Base-by-base conservation (phyloP, 2,329 filamentous ascomycete species). In the Aspergillus pseudoglaucus region DNA sequence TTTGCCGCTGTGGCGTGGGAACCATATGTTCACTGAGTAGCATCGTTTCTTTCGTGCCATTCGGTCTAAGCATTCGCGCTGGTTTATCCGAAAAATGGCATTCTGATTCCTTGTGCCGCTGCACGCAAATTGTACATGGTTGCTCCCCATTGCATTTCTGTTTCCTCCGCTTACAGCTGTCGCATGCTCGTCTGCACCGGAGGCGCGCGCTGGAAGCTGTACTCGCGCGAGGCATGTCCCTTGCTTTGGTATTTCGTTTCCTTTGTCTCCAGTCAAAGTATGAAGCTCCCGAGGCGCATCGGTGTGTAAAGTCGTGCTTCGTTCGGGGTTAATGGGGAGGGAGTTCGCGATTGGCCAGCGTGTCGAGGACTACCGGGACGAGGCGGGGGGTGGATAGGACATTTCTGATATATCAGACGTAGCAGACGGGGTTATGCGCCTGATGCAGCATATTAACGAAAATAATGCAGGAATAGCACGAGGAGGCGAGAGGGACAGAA, bases 121-220 rank as follows among this genome's bases (percentile, higher is more conserved):
- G 67, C 4, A 68, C 61, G 56, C 75, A 78, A 46, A 77, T 75
- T n/a, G 67, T 68, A 50, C 76, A 79, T 38, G 76, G 76, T 43
- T 72, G 65, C 44, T 70, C 65, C 35, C 76, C 76, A 50, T 78
- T 71, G 55, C 76, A 79, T 58, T 77, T 77, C 50, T 78, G 75
- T 53, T 75, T 76, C 45, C 73, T 64, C 20, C 68, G 57, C 53
- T 73, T 75, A 62, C 72, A 75, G 43, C 67, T 70, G 47, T 73
- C 67, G 55, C 72, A 75, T 14, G 71, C 71, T 45, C 67, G 62
- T 37, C 62, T 57, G 49, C 66, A 68, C 40, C 65, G 62, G 41
- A 67, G 61, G 18, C 64, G 62, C 23, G 58, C 58, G 8, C 64
- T 59, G 4, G 63, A 54, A 25, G 57, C 47, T 1, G 62, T 58